Conservation (phyloP, 2,329 filamentous ascomycete genomes). For the Penicillium italicum region DNA sequence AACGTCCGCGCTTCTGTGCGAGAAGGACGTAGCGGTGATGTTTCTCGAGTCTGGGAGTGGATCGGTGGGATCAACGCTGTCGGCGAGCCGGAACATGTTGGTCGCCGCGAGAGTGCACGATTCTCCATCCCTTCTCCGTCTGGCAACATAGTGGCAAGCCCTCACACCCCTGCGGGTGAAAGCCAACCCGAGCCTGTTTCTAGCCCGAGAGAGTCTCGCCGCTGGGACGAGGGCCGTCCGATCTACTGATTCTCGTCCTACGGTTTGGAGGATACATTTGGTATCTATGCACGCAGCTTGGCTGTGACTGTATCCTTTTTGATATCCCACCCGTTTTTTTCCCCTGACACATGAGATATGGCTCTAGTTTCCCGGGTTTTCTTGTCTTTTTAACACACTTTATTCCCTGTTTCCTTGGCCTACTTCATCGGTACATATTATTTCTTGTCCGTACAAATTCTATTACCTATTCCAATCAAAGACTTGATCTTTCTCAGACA, state of each 20-base stretch:
- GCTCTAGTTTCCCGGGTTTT: neutral
- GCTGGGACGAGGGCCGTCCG: conserved; percentile 44
- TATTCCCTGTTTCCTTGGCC: neutral
- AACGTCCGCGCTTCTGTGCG: conserved; percentile 80
- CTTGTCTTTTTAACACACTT: neutral
- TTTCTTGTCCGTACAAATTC: conserved; percentile 12
- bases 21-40: conserved; percentile 54
- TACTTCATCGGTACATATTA: conserved; percentile 18
- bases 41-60: conserved; percentile 66
- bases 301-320: conserved; percentile 2
- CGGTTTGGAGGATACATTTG: conserved; percentile 1
- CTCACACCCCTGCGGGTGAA: conserved; percentile 14
- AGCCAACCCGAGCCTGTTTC: conserved; percentile 18
- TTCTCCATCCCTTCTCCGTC: conserved; percentile 28
- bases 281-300: conserved; percentile 8
- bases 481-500: too few species aligned
- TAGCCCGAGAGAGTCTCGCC: conserved; percentile 29
- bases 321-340: conserved; percentile 8
- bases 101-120: conserved; percentile 27
- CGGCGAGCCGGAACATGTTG: conserved; percentile 39
- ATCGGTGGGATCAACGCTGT: conserved; percentile 57
- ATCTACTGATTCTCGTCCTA: conserved; percentile 34
- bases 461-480: neutral
- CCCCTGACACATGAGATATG: conserved; percentile 9
- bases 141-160: conserved; percentile 15